A percentile compares a stretch with the other conserved stretches of the same genome.
Conservation (phyloP, 352 stramenopile species). For the Phytopythium litorale region DNA sequence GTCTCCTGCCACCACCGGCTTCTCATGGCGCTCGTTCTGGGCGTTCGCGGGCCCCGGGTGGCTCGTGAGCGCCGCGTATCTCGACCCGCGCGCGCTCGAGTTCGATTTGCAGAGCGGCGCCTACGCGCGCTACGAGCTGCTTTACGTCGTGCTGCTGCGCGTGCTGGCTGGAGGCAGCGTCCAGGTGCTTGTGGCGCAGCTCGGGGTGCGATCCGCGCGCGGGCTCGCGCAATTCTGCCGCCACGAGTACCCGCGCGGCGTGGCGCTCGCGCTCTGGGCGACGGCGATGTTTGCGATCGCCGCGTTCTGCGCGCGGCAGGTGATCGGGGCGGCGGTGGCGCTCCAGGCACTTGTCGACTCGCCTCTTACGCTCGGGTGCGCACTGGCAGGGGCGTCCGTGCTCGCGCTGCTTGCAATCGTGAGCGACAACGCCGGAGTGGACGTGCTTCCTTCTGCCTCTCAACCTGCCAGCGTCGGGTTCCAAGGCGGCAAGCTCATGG, state of each 20-base stretch:
- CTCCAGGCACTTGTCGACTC: slow-evolving; percentile 71
- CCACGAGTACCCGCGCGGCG: slow-evolving; percentile 51
- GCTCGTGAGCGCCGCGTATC: slow-evolving; percentile 85
- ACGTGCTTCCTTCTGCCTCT: not conserved
- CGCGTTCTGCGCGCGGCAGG: slow-evolving; percentile 82
- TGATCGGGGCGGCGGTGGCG: slow-evolving; percentile 75
- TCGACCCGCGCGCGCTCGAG: slow-evolving; percentile 92
- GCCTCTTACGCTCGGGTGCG: slow-evolving; percentile 72
- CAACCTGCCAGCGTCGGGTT: slow-evolving; percentile 6
- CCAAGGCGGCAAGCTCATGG: slow-evolving; percentile 25
- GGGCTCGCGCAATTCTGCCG: slow-evolving; percentile 78
- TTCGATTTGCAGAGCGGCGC: slow-evolving; percentile 88
- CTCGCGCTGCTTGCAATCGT: slow-evolving; percentile 90
- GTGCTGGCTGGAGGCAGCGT: slow-evolving; percentile 82
- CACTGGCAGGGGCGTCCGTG: slow-evolving; percentile 64
- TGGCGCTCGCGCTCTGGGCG: slow-evolving; percentile 67
- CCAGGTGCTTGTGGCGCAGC: slow-evolving; percentile 82
- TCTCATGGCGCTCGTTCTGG: slow-evolving; percentile 60
- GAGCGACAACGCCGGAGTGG: slow-evolving; percentile 32
- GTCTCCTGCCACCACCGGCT: slow-evolving; percentile 9
- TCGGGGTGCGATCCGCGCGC: slow-evolving; percentile 83
- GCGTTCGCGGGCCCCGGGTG: slow-evolving; percentile 48
- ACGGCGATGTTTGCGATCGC: slow-evolving; percentile 89
- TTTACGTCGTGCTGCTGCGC: slow-evolving; percentile 87
- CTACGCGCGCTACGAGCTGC: slow-evolving; percentile 76